A percentile compares a stretch with the other conserved stretches of the same genome.
Evolutionary conservation across 2,329 filamentous ascomycete genomes (phyloP).

Genomic region (Aspergillus tamarii): DNA sequence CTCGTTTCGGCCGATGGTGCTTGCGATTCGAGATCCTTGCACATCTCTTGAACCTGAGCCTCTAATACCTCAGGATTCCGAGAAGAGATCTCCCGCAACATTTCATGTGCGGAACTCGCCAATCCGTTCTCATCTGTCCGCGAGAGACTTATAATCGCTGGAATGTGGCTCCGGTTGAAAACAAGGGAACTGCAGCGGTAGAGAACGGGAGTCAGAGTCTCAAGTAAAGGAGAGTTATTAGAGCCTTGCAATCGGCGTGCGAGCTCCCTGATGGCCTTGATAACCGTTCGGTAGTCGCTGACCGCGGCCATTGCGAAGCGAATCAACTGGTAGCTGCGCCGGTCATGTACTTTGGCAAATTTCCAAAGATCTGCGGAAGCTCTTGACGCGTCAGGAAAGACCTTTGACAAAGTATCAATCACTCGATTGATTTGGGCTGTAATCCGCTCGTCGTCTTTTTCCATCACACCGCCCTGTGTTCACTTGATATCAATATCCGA

Average conservation of each 20-base stretch:
- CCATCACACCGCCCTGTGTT: constrained; percentile 70
- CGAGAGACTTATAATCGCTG: constrained; percentile 84
- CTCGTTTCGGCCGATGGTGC: constrained; percentile 69
- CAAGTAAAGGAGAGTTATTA: constrained; percentile 65
- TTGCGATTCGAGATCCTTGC: constrained; percentile 79
- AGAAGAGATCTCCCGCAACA: constrained; percentile 89
- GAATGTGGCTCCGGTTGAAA: constrained; percentile 92
- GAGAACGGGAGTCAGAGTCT: constrained; percentile 79
- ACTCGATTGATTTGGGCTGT: constrained; percentile 73
- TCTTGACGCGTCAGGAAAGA: constrained; percentile 74
- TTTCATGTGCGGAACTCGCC: constrained; percentile 78
- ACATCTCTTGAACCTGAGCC: constrained; percentile 87
- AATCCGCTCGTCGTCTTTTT: constrained; percentile 65
- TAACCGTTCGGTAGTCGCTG: constrained; percentile 89
- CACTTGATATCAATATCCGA: background rate
- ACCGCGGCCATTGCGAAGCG: constrained; percentile 82
- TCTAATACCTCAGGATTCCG: constrained; percentile 89
- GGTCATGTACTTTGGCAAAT: constrained; percentile 89
- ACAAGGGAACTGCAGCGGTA: constrained; percentile 83
- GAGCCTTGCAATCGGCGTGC: constrained; percentile 76
- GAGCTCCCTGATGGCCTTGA: constrained; percentile 87
- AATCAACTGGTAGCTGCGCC: constrained; percentile 85
- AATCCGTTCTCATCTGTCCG: constrained; percentile 80
- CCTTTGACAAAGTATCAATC: constrained; percentile 72
- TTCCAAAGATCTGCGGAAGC: constrained; percentile 79